Evolutionary conservation across 345 rosid genomes (phyloP).

Genomic region (Arabidopsis thaliana): TAIR10.1 NC_003071.7:9476501-9477000

Average conservation of each 20-base stretch:
- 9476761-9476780: conserved; percentile 95
- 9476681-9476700: not conserved
- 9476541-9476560: conserved; percentile 24
- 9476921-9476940: conserved; percentile 93
- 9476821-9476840: conserved; percentile 92
- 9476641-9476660: conserved; percentile 26
- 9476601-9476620: conserved; percentile 18
- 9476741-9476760: conserved; percentile 76
- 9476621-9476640: not conserved
- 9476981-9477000: conserved; percentile 88
- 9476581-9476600: conserved; percentile 11
- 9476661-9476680: not conserved
- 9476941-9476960: conserved; percentile 87
- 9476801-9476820: conserved; percentile 89
- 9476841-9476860: conserved; percentile 91
- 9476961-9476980: conserved; percentile 70
- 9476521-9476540: conserved; percentile 42
- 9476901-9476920: conserved; percentile 95
- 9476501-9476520: conserved; percentile 26
- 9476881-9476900: conserved; percentile 93
- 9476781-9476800: conserved; percentile 85
- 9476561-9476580: conserved; percentile 34
- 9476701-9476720: conserved; percentile 40
- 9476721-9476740: conserved; percentile 14
- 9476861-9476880: conserved; percentile 90